Evolutionary conservation across 169 alveolate species (phyloP), one percentile per base, ranked within the genome.

Genomic region (Plasmodium yoelii): DNA sequence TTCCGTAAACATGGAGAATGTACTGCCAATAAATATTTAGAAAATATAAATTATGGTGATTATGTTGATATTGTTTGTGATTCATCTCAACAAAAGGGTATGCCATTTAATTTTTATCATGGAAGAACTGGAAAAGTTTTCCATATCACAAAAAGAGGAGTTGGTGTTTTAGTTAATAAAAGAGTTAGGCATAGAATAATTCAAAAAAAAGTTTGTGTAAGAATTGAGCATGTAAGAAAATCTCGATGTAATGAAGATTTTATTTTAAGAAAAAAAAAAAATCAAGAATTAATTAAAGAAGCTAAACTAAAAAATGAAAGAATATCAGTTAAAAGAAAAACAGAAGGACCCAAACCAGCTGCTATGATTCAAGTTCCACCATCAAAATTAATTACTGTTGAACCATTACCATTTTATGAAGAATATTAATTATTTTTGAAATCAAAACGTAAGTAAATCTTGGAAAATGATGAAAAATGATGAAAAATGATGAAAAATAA

Each of bases 51-150:
- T 92, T 96, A 96, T 13, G 99, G 99, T 5, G 99, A 98, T 93
- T 97, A 95, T 91, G 99, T 99, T 70, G 99, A 98, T 94, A 97
- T 99, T 72, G 95, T 97, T 24, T 98, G 97, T 87, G 99, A 99
- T 92, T 98, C 99, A 42, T 93, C 99, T 56, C 96, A 97, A 80
- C 99, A 98, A 95, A 98, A 97, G 94, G 99, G 99, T 39, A 97
- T 98, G 99, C 99, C 99, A 44, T 97, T 97, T 95, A 96, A 97
- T 55, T 97, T 93, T 94, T 99, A 98, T 96, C 99, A 99, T 94
- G 99, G 99, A 56, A 95, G 98, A 90, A 99, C 99, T 26, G 99
- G 99, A 44, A 95, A 95, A 73, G 99, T 99, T 61, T 99, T 97
- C 98, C 97, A 98, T 92, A 99, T 99, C 59, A 95, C 98, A 69